Base-by-base conservation (phyloP, 495 filamentous ascomycete species). In the Penicillium bialowiezense region DNA sequence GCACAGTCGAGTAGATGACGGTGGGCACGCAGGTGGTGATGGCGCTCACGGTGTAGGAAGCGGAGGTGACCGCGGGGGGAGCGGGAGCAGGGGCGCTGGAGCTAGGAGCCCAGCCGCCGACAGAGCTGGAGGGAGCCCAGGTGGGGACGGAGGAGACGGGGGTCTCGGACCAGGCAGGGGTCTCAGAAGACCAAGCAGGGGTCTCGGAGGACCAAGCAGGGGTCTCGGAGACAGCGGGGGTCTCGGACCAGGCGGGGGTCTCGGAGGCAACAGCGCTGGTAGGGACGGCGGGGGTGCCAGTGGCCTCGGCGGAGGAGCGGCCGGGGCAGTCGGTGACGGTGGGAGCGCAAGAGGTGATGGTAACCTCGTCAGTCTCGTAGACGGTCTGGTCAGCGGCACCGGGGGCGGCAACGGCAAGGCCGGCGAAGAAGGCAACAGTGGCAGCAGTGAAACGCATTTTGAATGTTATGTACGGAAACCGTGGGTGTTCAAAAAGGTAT, bases 341-440 rank as follows among this genome's bases (percentile, higher is more conserved):
- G 24, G 82, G 64, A 50, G 70, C 75, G 67, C 84, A 88, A 21
- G 76, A 81, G 60, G 74, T 83, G 71, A 83, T 68, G 59, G 77
- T 79, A 49, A 76, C 71, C 52, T 74, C 72, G 39, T 72, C 65
- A 57, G 78, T 83, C 66, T 67, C 57, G 73, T 75, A 80, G 72
- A 80, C 65, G 56, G 74, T 77, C 55, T 65, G 42, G 51, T 70
- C 63, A 36, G 54, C 66, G 49, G 51, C 67, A 51, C 59, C 55
- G 52, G 63, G 61, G 58, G 65, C 50, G 56, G 72, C 72, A 58
- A 58, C 60, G 52, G 68, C 67, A 55, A 73, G 65, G 62, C 71
- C 70, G 57, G 74, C 74, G 67, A 74, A 73, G 67, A 79, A 60
- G 59, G 74, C 74, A 65, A 75, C 51, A 58, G 72, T 59, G 55